Evolutionary conservation across 768 basidiomycete species (phyloP).

Genomic region (Glaciozyma antarctica): DNA sequence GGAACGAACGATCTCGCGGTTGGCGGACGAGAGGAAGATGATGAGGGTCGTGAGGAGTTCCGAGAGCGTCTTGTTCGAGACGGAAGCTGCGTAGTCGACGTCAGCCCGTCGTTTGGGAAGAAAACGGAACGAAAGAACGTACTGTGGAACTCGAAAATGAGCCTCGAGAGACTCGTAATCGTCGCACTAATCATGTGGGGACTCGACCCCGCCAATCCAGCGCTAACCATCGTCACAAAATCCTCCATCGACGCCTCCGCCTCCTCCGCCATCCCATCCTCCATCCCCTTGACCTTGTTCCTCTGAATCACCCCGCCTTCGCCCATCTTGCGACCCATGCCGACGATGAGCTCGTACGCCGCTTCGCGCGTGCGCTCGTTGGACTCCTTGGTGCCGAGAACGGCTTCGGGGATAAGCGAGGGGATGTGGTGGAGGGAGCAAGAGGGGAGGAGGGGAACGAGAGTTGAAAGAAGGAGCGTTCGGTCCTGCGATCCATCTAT

Average conservation of each 20-base stretch:
- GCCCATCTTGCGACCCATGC: conserved; percentile 87
- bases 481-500: conserved; percentile 54
- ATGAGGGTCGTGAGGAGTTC: conserved; percentile 79
- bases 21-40: conserved; percentile 77
- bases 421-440: conserved; percentile 73
- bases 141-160: conserved; percentile 96
- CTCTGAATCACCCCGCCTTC: conserved; percentile 73
- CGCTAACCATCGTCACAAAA: conserved; percentile 92
- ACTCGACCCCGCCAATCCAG: conserved; percentile 80
- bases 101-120: not conserved
- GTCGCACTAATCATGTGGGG: conserved; percentile 99
- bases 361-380: conserved; percentile 82
- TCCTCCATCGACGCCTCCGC: conserved; percentile 50
- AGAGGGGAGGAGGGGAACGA: conserved; percentile 60
- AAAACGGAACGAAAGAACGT: conserved; percentile 18
- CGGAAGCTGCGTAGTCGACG: conserved; percentile 41
- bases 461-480: conserved; percentile 58
- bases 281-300: conserved; percentile 70
- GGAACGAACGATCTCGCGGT: conserved; percentile 96
- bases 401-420: conserved; percentile 81
- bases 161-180: conserved; percentile 81
- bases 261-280: conserved; percentile 36
- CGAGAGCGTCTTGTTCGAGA: conserved; percentile 51
- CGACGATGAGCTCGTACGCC: conserved; percentile 79
- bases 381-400: conserved; percentile 91